phyloP scores from a whole-genome alignment of 2,329 filamentous ascomycete genomes.

The Apiospora hydei region DNA sequence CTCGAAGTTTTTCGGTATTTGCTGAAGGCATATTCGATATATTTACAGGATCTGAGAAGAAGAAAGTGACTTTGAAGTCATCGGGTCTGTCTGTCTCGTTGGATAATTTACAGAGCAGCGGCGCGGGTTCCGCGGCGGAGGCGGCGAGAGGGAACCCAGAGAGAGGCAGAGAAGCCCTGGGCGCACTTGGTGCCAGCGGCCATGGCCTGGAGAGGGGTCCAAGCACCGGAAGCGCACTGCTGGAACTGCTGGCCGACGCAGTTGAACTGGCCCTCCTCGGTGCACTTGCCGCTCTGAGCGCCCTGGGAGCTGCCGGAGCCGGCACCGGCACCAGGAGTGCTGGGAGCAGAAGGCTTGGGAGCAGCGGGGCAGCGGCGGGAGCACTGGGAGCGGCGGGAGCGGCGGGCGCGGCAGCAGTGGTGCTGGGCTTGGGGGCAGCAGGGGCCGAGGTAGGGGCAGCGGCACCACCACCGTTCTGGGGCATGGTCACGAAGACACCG shows the following conservation, averaged over 20 bases:
- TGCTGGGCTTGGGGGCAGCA: conserved; percentile 24
- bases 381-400: conserved; percentile 26
- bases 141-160: conserved; percentile 34
- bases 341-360: conserved; percentile 28
- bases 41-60: conserved; percentile 16
- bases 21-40: conserved; percentile 9
- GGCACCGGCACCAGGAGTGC: conserved; percentile 26
- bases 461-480: conserved; percentile 21
- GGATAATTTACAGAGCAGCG: conserved; percentile 7
- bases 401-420: conserved; percentile 26
- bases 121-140: conserved; percentile 20
- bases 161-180: conserved; percentile 37
- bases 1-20: conserved; percentile 19
- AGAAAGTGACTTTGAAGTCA: not conserved
- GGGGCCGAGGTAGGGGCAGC: not conserved
- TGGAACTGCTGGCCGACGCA: conserved; percentile 44
- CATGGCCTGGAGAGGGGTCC: conserved; percentile 40
- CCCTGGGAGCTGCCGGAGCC: conserved; percentile 28
- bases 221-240: conserved; percentile 44
- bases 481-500: conserved; percentile 23
- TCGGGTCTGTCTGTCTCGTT: not conserved
- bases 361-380: conserved; percentile 19
- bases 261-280: conserved; percentile 44
- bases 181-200: conserved; percentile 40
- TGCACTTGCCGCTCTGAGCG: conserved; percentile 38